Percentiles rank a stretch among this genome's conserved stretches.
These are phyloP conservation scores for Deinandra increscens DNA, from an alignment of 129 eudicot genomes.

Conservation along the genomic window DNA sequence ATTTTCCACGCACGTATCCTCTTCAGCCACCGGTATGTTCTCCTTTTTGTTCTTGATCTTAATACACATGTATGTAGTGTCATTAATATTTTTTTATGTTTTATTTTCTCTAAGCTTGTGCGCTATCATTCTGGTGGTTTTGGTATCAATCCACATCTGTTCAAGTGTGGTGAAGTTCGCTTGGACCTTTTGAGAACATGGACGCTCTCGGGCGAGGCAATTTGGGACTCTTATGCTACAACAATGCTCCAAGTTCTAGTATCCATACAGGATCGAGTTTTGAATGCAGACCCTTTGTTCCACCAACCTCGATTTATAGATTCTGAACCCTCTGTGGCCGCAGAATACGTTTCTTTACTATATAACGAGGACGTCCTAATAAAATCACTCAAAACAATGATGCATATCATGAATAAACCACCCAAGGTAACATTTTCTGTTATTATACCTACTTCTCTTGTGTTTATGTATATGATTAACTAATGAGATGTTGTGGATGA, in stretches of 20 bases:
- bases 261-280: background rate
- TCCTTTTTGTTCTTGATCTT: too few relatives aligned
- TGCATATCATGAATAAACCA: background rate
- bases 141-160: background rate
- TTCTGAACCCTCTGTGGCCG: background rate
- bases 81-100: background rate
- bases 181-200: background rate
- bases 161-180: background rate
- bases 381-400: conserved; percentile 5
- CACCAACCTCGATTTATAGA: background rate
- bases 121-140: background rate
- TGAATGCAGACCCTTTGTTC: background rate
- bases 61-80: too few relatives aligned
- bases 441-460: background rate
- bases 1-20: too few relatives aligned
- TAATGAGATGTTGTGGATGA: too few relatives aligned
- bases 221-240: background rate
- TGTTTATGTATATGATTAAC: background rate
- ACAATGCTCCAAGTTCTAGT: background rate
- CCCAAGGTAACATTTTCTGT: background rate
- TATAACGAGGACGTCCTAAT: background rate
- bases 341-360: background rate
- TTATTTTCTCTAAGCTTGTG: background rate
- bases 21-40: too few relatives aligned
- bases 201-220: fast-evolving